Conservation (phyloP, 2,329 filamentous ascomycete species). For the Raffaelea arxii region DNA sequence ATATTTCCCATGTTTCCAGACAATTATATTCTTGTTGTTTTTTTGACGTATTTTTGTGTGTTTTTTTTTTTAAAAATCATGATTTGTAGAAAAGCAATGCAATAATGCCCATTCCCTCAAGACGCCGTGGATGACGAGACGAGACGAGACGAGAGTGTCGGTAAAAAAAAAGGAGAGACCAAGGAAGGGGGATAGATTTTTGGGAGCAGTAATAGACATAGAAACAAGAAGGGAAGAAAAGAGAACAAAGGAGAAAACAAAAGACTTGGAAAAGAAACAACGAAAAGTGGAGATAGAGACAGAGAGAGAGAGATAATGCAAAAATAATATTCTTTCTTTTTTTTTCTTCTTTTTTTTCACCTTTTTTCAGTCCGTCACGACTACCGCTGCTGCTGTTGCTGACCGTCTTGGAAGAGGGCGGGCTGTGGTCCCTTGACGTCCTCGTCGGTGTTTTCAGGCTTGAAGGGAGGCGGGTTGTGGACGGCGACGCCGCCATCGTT, state of each 20-base stretch:
- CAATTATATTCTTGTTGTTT: no score
- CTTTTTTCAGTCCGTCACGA: background rate
- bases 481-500: conserved; percentile 35
- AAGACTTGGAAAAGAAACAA: background rate
- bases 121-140: no score
- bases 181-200: background rate
- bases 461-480: conserved; percentile 49
- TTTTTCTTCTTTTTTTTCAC: background rate
- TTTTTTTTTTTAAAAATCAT: no score
- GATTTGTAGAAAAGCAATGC: no score
- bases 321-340: background rate
- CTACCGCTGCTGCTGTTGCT: no score
- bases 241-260: background rate
- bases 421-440: conserved; percentile 1
- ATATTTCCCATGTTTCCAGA: no score
- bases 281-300: background rate
- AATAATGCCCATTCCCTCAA: no score
- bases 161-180: background rate
- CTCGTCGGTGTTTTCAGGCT: conserved; percentile 22
- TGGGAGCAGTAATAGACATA: background rate
- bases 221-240: background rate
- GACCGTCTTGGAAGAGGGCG: conserved; percentile 8
- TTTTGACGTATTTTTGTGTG: no score
- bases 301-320: background rate
- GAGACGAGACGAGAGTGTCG: no score